These are phyloP conservation scores for Fusarium sp. DNA, from an alignment of 2,329 filamentous ascomycete species.

Conservation along the genomic window DNA sequence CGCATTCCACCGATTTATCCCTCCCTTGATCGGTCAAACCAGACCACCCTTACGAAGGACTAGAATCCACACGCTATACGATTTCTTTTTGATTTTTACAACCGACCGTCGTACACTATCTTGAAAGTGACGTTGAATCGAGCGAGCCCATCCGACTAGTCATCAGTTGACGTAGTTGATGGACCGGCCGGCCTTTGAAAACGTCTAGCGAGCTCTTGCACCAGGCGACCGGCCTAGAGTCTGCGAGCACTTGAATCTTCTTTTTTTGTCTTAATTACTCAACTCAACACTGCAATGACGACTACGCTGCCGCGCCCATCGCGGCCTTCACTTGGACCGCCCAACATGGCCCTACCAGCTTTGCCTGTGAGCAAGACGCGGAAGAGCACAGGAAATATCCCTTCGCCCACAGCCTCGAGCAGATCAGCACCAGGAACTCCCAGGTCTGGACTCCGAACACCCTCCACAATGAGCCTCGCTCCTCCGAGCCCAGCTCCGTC, in stretches of 20 bases:
- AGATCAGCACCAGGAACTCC: conserved; percentile 64
- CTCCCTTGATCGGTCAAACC: conserved; percentile 41
- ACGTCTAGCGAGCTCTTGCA: conserved; percentile 42
- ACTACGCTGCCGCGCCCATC: conserved; percentile 77
- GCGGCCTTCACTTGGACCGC: conserved; percentile 78
- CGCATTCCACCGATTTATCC: conserved; percentile 40
- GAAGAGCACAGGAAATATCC: conserved; percentile 71
- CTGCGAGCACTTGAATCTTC: conserved; percentile 38
- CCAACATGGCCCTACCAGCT: conserved; percentile 79
- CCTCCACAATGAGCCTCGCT: conserved; percentile 68
- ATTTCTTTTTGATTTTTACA: conserved; percentile 20
- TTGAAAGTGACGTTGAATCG: conserved; percentile 32
- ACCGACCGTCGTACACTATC: conserved; percentile 9
- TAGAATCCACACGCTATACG: conserved; percentile 25
- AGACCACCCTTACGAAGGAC: conserved; percentile 28
- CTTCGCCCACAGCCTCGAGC: conserved; percentile 53
- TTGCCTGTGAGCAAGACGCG: conserved; percentile 81
- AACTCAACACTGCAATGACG: conserved; percentile 46
- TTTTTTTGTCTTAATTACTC: conserved; percentile 15
- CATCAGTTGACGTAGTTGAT: conserved; percentile 46
- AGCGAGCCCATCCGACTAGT: conserved; percentile 31
- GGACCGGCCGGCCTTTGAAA: conserved; percentile 47
- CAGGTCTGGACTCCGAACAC: conserved; percentile 71
- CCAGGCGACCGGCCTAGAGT: conserved; percentile 38
- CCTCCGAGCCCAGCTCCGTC: conserved; percentile 69